A percentile compares a stretch with the other conserved stretches of the same genome.
Conservation (phyloP, 805 yeast genomes). For the Cyberlindnera mississippiensis region DNA sequence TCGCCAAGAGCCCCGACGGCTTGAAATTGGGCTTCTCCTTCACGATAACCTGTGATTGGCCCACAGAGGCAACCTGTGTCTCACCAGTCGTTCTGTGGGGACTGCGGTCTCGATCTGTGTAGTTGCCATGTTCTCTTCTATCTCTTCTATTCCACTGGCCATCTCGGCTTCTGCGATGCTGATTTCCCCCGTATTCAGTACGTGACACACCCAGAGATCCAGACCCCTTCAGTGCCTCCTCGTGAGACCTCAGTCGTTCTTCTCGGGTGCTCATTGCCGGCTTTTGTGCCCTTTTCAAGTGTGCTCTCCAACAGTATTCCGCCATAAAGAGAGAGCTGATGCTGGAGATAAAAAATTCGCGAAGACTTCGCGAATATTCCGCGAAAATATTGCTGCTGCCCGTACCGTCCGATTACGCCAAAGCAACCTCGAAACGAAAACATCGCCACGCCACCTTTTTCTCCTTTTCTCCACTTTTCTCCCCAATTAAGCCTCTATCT, state of each 20-base stretch:
- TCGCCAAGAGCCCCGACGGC: slow-evolving; percentile 40
- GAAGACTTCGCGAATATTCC: too few relatives aligned
- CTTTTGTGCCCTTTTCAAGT: too few relatives aligned
- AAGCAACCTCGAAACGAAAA: background rate
- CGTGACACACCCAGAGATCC: too few relatives aligned
- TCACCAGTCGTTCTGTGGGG: background rate
- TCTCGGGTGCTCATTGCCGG: background rate
- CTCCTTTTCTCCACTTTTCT: background rate
- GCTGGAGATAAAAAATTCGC: too few relatives aligned
- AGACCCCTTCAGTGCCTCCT: background rate
- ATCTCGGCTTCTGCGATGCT: background rate
- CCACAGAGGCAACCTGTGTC: background rate
- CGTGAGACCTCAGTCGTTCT: background rate
- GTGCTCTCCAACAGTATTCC: too few relatives aligned
- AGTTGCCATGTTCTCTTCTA: background rate
- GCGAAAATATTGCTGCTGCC: too few relatives aligned
- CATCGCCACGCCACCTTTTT: background rate
- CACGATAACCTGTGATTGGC: background rate
- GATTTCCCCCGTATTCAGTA: too few relatives aligned
- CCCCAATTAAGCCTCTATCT: background rate
- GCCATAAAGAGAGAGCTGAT: too few relatives aligned
- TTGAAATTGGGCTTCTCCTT: slow-evolving; percentile 33
- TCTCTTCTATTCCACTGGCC: background rate
- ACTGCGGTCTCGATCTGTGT: background rate
- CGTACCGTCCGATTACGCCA: background rate